Evolutionary conservation across 352 stramenopile species (phyloP), one percentile per base, ranked within the genome.

Genomic region (Blastocystis sp.): DNA sequence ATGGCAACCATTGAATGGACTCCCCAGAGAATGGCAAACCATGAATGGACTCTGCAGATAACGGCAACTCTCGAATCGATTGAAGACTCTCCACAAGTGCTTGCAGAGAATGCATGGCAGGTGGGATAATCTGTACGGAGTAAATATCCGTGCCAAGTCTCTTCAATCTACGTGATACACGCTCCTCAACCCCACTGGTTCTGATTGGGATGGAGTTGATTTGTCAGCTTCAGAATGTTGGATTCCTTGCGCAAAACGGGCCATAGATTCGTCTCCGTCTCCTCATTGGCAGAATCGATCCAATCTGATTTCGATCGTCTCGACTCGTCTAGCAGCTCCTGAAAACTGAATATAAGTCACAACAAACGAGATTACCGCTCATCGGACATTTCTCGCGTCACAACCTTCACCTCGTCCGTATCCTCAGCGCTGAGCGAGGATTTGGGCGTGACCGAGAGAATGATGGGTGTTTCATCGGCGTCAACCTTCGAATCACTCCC

Each of bases 181-280:
- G n/a, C 17, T 38, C 17, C 4, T 17, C 21, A 69, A 14, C 2
- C 45, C 14, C 41, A 84, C 74, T 84, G 74, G 52, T 84, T 84
- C 43, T 70, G 74, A 70, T 84, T 84, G 1, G 74, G 74, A 70
- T 84, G 74, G 10, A 84, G 23, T 23, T 41, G 53, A 40, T 84
- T 84, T 23, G 74, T 84, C 14, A 84, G 53, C n/a, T 45, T 11
- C 53, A 84, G 23, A 56, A 84, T 84, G n/a, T 84, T 84, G 9
- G 74, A 45, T 69, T 84, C 74, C 28, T 52, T 67, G 43, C 41
- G 23, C 11, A 84, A 48, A 19, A 84, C 21, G 11, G 59, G 56
- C 74, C 74, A 84, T 48, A 84, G 56, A 70, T 84, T 53, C 74
- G 66, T 45, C 56, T 84, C 74, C 19, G 74, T 59, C 40, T 84